These are phyloP conservation scores for Cladophialophora psammophila DNA, from an alignment of 2,329 filamentous ascomycete genomes.

Conservation along the genomic window DNA sequence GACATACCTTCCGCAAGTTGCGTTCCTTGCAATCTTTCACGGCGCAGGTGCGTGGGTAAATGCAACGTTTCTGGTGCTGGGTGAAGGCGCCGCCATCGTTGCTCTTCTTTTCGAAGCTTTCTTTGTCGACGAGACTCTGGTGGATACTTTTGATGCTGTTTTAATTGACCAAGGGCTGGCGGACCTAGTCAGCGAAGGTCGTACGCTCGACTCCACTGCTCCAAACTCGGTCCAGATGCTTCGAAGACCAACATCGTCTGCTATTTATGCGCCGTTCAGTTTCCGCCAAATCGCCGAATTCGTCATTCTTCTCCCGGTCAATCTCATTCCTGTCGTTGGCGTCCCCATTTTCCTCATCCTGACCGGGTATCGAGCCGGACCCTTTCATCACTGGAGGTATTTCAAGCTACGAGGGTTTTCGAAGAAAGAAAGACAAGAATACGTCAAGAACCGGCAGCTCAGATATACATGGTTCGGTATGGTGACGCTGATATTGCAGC, in stretches of 20 bases:
- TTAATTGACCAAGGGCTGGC: conserved; percentile 76
- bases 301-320: conserved; percentile 78
- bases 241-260: conserved; percentile 77
- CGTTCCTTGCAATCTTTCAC: conserved; percentile 89
- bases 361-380: conserved; percentile 85
- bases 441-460: conserved; percentile 72
- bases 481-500: conserved; percentile 80
- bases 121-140: conserved; percentile 78
- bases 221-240: conserved; percentile 78
- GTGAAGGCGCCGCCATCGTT: conserved; percentile 68
- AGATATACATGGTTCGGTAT: conserved; percentile 95
- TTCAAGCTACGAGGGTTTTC: conserved; percentile 79
- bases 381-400: conserved; percentile 89
- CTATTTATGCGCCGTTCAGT: conserved; percentile 87
- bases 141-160: conserved; percentile 85
- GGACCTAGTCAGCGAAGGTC: conserved; percentile 71
- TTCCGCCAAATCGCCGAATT: conserved; percentile 90
- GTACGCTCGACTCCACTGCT: conserved; percentile 68
- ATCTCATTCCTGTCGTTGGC: conserved; percentile 83
- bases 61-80: conserved; percentile 81
- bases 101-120: conserved; percentile 78
- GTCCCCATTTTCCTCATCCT: conserved; percentile 85
- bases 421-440: conserved; percentile 75
- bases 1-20: conserved; percentile 86
- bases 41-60: conserved; percentile 87